phyloP scores from a whole-genome alignment of 2,329 filamentous ascomycete species.

The Claviceps africana region DNA sequence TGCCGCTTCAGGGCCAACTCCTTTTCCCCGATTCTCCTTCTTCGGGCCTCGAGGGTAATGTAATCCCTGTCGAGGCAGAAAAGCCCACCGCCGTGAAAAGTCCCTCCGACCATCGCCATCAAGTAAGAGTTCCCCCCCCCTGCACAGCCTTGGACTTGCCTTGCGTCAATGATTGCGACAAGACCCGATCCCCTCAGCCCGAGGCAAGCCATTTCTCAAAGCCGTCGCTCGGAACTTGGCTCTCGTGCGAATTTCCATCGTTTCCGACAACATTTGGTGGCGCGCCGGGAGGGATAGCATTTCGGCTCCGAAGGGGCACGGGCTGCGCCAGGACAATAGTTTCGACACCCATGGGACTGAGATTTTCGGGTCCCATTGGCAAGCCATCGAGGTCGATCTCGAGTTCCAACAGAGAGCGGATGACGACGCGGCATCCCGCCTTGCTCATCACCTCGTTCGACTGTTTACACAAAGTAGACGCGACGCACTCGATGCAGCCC shows the following conservation, averaged over 20 bases:
- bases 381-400: slow-evolving; percentile 73
- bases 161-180: no score
- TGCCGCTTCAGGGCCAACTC: no score
- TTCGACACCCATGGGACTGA: slow-evolving; percentile 59
- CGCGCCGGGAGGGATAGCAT: background rate
- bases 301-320: slow-evolving; percentile 28
- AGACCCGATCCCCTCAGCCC: background rate
- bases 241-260: slow-evolving; percentile 10
- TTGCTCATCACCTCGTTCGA: slow-evolving; percentile 90
- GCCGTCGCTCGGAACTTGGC: slow-evolving; percentile 9
- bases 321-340: slow-evolving; percentile 64
- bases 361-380: slow-evolving; percentile 69
- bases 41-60: no score
- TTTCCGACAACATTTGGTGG: background rate
- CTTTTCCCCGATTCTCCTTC: no score
- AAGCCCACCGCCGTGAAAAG: no score
- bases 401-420: slow-evolving; percentile 60
- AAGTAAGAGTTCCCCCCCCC: no score
- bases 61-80: no score
- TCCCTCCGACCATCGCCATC: no score
- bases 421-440: slow-evolving; percentile 66
- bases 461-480: slow-evolving; percentile 70
- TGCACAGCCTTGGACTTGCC: background rate
- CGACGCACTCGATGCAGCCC: slow-evolving; percentile 85
- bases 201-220: slow-evolving; percentile 14